These are phyloP conservation scores for Exutisphaerella laricina DNA, from an alignment of 2,329 filamentous ascomycete species.

Conservation along the genomic window DNA sequence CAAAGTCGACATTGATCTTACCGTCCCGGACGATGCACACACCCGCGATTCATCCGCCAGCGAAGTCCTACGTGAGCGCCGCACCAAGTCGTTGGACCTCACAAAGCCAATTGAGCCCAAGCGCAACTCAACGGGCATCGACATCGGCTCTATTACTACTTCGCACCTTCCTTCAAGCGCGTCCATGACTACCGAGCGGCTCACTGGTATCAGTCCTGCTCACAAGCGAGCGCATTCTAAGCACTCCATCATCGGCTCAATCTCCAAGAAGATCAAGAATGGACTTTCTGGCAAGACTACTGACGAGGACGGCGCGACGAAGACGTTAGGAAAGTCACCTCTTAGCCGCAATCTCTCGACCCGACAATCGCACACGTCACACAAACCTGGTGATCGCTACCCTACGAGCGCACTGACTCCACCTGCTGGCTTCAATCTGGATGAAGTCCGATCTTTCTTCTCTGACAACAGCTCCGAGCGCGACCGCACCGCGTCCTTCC, in stretches of 20 bases:
- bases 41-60: conserved; percentile 28
- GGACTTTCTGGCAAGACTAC: conserved; percentile 20
- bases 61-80: conserved; percentile 26
- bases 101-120: conserved; percentile 18
- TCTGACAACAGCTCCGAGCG: conserved; percentile 37
- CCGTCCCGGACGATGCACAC: conserved; percentile 30
- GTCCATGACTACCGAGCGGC: conserved; percentile 30
- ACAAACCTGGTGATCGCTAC: conserved; percentile 45
- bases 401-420: conserved; percentile 43
- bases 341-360: conserved; percentile 15
- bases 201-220: conserved; percentile 27
- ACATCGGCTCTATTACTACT: conserved; percentile 30
- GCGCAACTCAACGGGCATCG: conserved; percentile 24
- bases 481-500: conserved; percentile 30
- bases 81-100: conserved; percentile 27
- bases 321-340: conserved; percentile 16
- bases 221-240: conserved; percentile 31
- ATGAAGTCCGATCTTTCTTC: conserved; percentile 41
- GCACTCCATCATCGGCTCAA: conserved; percentile 33
- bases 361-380: conserved; percentile 20
- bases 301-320: conserved; percentile 17
- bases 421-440: conserved; percentile 37
- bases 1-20: conserved; percentile 38
- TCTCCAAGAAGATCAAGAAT: conserved; percentile 30
- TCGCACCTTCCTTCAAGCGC: conserved; percentile 22